Evolutionary conservation across 2,329 filamentous ascomycete genomes (phyloP).

Genomic region (Penicillium crustosum): DNA sequence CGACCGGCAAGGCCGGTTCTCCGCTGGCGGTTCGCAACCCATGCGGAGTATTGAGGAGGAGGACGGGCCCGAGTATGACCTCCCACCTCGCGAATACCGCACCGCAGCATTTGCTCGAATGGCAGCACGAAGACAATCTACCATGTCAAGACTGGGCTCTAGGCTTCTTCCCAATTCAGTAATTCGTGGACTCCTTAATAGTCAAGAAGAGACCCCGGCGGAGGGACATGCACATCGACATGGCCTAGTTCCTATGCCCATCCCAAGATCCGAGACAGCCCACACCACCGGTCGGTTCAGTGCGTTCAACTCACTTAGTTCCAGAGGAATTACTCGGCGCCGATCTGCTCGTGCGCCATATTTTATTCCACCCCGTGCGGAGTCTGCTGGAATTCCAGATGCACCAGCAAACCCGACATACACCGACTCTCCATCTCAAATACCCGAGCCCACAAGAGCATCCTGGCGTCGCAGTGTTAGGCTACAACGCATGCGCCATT

Average conservation of each 20-base stretch:
- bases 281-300: conserved; percentile 41
- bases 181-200: conserved; percentile 45
- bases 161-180: conserved; percentile 50
- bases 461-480: conserved; percentile 44
- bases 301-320: conserved; percentile 41
- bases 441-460: conserved; percentile 32
- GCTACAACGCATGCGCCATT: conserved; percentile 46
- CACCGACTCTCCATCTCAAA: conserved; percentile 28
- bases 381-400: conserved; percentile 35
- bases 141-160: conserved; percentile 50
- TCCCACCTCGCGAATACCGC: conserved; percentile 32
- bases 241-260: conserved; percentile 41
- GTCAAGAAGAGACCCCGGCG: conserved; percentile 47
- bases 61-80: conserved; percentile 34
- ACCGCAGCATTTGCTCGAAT: conserved; percentile 36
- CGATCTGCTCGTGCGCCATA: conserved; percentile 43
- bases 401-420: conserved; percentile 27
- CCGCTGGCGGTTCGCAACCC: conserved; percentile 18
- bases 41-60: conserved; percentile 42
- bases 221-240: conserved; percentile 48
- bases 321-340: conserved; percentile 42
- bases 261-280: conserved; percentile 35
- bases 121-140: conserved; percentile 45
- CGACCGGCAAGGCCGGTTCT: conserved; percentile 9
- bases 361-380: conserved; percentile 38